A percentile compares a stretch with the other conserved stretches of the same genome.
Evolutionary conservation across 2,329 filamentous ascomycete species (phyloP).

Genomic region (Pseudogymnoascus sp.): DNA sequence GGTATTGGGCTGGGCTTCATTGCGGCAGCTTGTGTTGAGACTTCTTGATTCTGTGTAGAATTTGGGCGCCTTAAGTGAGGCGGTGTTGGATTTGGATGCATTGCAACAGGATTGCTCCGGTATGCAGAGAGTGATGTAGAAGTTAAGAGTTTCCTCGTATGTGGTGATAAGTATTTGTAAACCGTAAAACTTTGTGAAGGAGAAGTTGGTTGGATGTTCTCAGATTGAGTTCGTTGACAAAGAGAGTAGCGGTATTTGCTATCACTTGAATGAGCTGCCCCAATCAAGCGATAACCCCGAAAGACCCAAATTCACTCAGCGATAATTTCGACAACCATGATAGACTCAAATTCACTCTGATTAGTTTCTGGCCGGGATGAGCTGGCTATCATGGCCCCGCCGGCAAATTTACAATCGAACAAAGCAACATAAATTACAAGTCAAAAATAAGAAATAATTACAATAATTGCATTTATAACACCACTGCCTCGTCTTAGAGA

Average conservation of each 20-base stretch:
- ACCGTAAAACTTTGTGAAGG: neutral
- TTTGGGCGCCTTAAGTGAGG: neutral
- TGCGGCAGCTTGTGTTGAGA: neutral
- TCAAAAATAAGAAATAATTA: neutral
- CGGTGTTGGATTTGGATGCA: neutral
- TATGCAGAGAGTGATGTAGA: neutral
- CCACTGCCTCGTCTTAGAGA: neutral
- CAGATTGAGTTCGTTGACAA: neutral
- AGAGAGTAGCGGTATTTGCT: neutral
- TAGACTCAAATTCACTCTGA: neutral
- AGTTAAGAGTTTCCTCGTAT: neutral
- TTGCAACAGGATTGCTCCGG: neutral
- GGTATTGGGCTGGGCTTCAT: neutral
- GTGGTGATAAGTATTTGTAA: neutral
- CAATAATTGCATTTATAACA: neutral
- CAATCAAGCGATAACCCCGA: neutral
- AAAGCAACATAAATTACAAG: neutral
- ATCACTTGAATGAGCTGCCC: neutral
- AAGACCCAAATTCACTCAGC: neutral
- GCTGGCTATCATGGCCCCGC: too few species aligned
- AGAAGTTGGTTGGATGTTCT: neutral
- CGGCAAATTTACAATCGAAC: neutral
- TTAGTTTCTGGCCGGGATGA: neutral
- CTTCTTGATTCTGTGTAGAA: neutral
- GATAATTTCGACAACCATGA: neutral